phyloP scores from a whole-genome alignment of 495 filamentous ascomycete species.

The Trichoderma gamsii region DNA sequence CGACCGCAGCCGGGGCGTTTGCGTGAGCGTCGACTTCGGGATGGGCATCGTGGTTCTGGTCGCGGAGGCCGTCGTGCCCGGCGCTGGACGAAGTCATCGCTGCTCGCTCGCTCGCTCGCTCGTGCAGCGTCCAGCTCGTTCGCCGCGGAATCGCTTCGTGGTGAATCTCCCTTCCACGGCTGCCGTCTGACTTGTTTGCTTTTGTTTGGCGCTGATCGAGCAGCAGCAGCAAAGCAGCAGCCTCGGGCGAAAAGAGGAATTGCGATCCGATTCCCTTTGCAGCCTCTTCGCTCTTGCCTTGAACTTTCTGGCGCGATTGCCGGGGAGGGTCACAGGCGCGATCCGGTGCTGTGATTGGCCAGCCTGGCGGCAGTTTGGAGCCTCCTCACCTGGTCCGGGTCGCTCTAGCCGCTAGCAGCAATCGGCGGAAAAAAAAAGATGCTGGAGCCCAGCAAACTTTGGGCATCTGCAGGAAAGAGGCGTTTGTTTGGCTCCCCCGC shows the following conservation, averaged over 20 bases:
- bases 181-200: background rate
- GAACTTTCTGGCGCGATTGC: conserved; percentile 14
- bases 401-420: conserved; percentile 7
- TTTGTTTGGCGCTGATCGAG: conserved; percentile 3
- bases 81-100: conserved; percentile 19
- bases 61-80: conserved; percentile 3
- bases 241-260: background rate
- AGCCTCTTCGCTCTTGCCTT: background rate
- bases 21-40: background rate
- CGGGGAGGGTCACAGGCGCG: conserved; percentile 14
- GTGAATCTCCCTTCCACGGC: too few relatives aligned
- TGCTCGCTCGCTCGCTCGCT: conserved; percentile 14
- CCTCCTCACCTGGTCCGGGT: conserved; percentile 10
- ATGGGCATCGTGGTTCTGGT: background rate
- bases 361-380: background rate
- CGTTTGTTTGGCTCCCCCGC: conserved; percentile 6
- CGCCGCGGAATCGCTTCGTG: conserved; percentile 10
- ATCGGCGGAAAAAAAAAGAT: background rate
- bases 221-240: background rate
- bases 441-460: background rate
- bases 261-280: background rate
- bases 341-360: conserved; percentile 5
- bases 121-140: conserved; percentile 14
- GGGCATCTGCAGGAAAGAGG: background rate
- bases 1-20: background rate